These are phyloP conservation scores for Plasmodium vivax DNA, from an alignment of 169 alveolate species.

Conservation along the genomic window DNA sequence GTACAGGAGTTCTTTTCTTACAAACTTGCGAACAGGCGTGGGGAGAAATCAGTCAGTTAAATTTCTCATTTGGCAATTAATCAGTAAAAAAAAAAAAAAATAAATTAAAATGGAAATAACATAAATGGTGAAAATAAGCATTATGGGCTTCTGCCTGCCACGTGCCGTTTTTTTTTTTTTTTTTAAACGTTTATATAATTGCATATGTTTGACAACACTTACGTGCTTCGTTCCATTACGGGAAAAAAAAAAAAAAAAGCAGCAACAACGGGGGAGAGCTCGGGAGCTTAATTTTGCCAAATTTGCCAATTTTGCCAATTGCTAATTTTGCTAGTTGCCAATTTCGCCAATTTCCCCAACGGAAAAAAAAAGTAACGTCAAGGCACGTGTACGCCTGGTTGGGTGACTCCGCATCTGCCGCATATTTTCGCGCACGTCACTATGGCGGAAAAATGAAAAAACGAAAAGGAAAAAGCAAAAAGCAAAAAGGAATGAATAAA, in stretches of 20 bases:
- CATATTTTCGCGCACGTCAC: neutral
- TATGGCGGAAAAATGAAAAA: neutral
- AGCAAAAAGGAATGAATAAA: neutral
- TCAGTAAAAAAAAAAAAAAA: neutral
- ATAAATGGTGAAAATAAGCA: neutral
- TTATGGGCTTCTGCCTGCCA: neutral
- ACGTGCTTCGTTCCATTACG: neutral
- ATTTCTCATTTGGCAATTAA: neutral
- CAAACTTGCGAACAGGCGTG: neutral
- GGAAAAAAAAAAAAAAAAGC: neutral
- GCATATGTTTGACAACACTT: neutral
- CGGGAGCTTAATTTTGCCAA: neutral
- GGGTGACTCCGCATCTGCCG: neutral
- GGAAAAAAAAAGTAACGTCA: neutral
- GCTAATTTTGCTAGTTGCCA: neutral
- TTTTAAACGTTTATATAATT: neutral
- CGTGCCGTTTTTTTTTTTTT: neutral
- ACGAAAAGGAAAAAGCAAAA: neutral
- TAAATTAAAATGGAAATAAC: neutral
- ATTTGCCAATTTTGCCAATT: too few relatives aligned
- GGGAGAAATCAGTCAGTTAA: neutral
- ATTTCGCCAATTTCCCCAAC: neutral
- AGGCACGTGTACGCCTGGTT: neutral
- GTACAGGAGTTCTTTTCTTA: neutral
- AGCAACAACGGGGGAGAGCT: neutral